Evolutionary conservation across 2,329 filamentous ascomycete species (phyloP), one percentile per base, ranked within the genome.

Genomic region (Tolypocladium endophyticum): DNA sequence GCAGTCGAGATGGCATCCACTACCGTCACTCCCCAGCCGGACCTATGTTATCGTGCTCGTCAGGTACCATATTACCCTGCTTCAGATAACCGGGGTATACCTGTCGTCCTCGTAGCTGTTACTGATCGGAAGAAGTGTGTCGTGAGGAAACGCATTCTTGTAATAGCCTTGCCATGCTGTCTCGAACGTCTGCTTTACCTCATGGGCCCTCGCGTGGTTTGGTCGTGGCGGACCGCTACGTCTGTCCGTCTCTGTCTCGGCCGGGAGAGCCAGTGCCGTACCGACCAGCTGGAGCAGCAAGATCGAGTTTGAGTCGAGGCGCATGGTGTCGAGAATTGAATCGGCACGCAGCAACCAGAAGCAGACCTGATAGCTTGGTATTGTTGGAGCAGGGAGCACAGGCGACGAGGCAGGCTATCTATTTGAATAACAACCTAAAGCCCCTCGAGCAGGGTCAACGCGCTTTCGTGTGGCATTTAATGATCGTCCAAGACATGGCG

Each of bases 1-100:
- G 90, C 90, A 0, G 91, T 95, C 61, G 84, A 87, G 55, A 96
- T 77, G 1, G 89, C 88, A 71, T 96, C 91, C 18, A 94, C 81
- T 0, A 90, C 89, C 50, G 87, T 92, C 36, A 90, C 89, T 30
- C 90, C 91, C 91, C 91, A 96, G 58, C 85, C 87, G 68, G 92
- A 92, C 62, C 89, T 92, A 60, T 47, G 35, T n/a, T 28, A 3
- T 47, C 4, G 2, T 23, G 2, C 45, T 55, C 18, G 33, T 59
- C 23, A 58, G 59, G 39, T 8, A 43, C 4, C 8, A 3, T 12
- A 16, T 50, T 12, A 20, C 28, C 20, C 9, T 12, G 39, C 2
- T 6, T 11, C 14, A 8, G 1, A 23, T 14, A 6, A 28, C n/a
- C n/a, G 35, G 20, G 14, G 14, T 76, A 64, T 75, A 90, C 89